Base-by-base conservation (phyloP, 139 green algal species). In the Coelastrella sp. region DNA sequence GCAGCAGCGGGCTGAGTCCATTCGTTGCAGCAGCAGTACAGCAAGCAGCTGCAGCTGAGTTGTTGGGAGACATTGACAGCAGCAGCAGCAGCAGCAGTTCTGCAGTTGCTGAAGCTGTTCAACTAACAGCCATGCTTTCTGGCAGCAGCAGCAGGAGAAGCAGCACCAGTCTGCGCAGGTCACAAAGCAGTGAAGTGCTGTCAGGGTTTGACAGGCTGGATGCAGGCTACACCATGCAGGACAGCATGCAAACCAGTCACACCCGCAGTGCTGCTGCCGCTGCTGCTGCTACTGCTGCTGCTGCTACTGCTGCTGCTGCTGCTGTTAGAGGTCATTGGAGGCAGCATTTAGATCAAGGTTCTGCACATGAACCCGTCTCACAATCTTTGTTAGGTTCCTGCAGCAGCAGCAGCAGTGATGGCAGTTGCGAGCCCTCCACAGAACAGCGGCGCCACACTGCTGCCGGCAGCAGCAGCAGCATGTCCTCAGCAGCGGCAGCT, bases 91-190 rank as follows among this genome's bases (percentile, higher is more conserved):
- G 85, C 59, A 35, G 84, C 25, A 58, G 84, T 6, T 27, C 84
- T 70, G 70, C 68, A 90, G 56, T 56, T 24, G 22, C 20, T 75
- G 85, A 72, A 76, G 73, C 22, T 59, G 11, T 7, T 49, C 14
- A 22, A 60, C 56, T 58, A 61, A 24, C 78, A 8, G 8, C 14
- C 78, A 84, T 61, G 14, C n/a, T 5, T 10, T n/a, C 10, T 58
- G 15, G 17, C 61, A 80, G 65, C 66, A 80, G 84, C 84, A 81
- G 85, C 85, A 90, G 85, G 56, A 82, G 84, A 27, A 82, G 70
- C 49, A 82, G 70, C 84, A 27, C 58, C 25, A 56, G 73, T 19
- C 68, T 81, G 35, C 35, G 84, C 5, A 75, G 84, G 17, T 57
- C 56, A 12, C 84, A 89, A 24, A 89, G 84, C 82, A 88, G 63